Conservation (phyloP, 164 flowering plant species). For the Protea cynaroides region DNA sequence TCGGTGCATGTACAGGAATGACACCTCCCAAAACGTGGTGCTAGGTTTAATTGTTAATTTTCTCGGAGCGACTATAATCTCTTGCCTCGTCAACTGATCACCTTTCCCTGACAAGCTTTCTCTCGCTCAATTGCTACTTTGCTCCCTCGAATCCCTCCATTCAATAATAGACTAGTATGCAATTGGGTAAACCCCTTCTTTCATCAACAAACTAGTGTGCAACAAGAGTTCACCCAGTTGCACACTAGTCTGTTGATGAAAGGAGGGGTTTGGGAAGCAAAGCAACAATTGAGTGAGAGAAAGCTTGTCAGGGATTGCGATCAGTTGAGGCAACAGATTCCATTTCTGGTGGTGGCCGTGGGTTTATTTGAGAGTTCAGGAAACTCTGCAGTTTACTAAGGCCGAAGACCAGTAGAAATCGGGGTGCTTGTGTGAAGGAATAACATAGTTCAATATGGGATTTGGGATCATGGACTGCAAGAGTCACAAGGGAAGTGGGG, state of each 20-base stretch:
- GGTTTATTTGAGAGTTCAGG: slow-evolving; percentile 40
- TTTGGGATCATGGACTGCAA: background rate
- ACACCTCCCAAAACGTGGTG: too few species aligned
- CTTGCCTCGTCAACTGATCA: slow-evolving; percentile 23
- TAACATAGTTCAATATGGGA: background rate
- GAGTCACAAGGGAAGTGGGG: too few species aligned
- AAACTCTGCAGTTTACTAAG: slow-evolving; percentile 58
- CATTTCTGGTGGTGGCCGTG: too few species aligned
- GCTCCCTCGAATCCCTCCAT: slow-evolving; percentile 11
- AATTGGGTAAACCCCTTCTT: slow-evolving; percentile 68
- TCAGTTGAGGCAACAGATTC: slow-evolving; percentile 13
- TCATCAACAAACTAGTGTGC: too few species aligned
- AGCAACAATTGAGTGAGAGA: slow-evolving; percentile 17
- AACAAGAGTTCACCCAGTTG: slow-evolving; percentile 75
- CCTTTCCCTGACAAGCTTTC: slow-evolving; percentile 18
- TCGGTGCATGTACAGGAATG: too few species aligned
- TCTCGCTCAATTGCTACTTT: slow-evolving; percentile 14
- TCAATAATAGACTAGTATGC: slow-evolving; percentile 42
- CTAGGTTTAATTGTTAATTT: too few species aligned
- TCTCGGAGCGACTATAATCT: too few species aligned
- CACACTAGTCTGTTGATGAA: slow-evolving; percentile 34
- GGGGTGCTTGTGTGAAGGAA: too few species aligned
- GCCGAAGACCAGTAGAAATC: slow-evolving; percentile 40
- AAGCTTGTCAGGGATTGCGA: slow-evolving; percentile 19
- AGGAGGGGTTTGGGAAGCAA: slow-evolving; percentile 10